Percentiles rank a stretch among this genome's conserved stretches.
phyloP scores from a whole-genome alignment of 495 filamentous ascomycete species.

The Aspergillus campestris region DNA sequence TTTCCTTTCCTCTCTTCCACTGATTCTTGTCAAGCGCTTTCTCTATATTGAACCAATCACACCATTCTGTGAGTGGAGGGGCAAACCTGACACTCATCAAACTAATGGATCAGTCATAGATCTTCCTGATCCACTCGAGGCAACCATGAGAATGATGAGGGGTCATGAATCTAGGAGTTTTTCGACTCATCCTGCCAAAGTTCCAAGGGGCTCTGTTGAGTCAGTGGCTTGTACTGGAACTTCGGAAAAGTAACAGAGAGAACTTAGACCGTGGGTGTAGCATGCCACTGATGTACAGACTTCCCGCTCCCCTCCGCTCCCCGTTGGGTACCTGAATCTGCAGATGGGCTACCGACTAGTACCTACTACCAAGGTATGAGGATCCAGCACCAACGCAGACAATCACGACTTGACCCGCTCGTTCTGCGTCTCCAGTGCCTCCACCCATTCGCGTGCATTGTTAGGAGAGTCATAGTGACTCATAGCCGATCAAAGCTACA shows the following conservation, averaged over 20 bases:
- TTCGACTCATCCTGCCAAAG: no score
- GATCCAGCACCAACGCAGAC: neutral
- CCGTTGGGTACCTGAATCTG: constrained; percentile 20
- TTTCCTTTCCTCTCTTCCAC: constrained; percentile 2
- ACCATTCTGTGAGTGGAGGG: no score
- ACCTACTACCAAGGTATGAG: neutral
- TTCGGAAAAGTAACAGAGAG: neutral
- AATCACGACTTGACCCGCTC: neutral
- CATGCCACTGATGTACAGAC: neutral
- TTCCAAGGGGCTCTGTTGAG: neutral
- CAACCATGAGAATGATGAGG: no score
- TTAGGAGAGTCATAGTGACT: no score
- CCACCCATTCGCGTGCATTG: no score
- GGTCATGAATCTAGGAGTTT: no score
- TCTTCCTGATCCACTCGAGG: no score
- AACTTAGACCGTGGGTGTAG: neutral
- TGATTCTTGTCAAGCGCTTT: no score
- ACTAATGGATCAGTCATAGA: no score
- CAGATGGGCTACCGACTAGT: constrained; percentile 9
- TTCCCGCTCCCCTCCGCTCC: neutral
- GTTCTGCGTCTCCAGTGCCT: neutral
- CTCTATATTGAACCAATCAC: no score
- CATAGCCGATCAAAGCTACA: no score
- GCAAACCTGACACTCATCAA: no score
- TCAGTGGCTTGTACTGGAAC: neutral